These are phyloP conservation scores for Chrysochromulina parva DNA, from an alignment of 78 protist species.

Conservation along the genomic window DNA sequence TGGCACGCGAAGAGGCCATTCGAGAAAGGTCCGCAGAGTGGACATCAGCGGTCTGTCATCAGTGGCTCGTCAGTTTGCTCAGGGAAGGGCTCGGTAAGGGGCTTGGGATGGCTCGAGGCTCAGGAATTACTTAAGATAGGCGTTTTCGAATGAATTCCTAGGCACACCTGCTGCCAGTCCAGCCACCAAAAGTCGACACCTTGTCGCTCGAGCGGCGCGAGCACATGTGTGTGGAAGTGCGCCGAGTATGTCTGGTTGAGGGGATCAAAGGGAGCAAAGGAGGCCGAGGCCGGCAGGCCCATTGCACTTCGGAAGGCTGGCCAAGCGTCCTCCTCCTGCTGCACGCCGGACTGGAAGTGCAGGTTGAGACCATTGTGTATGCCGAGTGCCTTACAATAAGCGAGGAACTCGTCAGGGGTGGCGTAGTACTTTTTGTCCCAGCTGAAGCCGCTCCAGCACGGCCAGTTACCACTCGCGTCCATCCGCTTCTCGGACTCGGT, in stretches of 20 bases:
- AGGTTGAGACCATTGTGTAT: constrained; percentile 23
- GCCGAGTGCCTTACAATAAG: neutral
- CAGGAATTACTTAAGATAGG: neutral
- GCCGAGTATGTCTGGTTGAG: neutral
- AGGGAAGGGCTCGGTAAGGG: constrained; percentile 50
- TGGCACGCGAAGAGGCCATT: no score
- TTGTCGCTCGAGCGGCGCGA: constrained; percentile 19
- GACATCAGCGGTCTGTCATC: neutral
- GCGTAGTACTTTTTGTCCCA: constrained; percentile 47
- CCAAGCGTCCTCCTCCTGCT: neutral
- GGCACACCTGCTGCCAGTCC: constrained; percentile 58
- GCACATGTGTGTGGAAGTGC: constrained; percentile 32
- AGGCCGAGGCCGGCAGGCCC: neutral
- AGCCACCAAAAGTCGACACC: constrained; percentile 68
- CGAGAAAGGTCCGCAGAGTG: no score
- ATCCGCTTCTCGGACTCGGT: neutral
- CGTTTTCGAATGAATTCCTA: neutral
- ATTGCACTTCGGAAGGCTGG: neutral
- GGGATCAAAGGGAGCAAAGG: constrained; percentile 3
- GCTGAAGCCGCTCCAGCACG: constrained; percentile 56
- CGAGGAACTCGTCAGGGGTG: constrained; percentile 9
- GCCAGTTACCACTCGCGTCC: neutral
- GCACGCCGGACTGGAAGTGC: constrained; percentile 29
- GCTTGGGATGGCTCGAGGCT: neutral
- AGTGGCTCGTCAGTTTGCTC: constrained; percentile 24